Evolutionary conservation across 2,329 filamentous ascomycete species (phyloP), one percentile per base, ranked within the genome.

Genomic region (Claviceps arundinis): DNA sequence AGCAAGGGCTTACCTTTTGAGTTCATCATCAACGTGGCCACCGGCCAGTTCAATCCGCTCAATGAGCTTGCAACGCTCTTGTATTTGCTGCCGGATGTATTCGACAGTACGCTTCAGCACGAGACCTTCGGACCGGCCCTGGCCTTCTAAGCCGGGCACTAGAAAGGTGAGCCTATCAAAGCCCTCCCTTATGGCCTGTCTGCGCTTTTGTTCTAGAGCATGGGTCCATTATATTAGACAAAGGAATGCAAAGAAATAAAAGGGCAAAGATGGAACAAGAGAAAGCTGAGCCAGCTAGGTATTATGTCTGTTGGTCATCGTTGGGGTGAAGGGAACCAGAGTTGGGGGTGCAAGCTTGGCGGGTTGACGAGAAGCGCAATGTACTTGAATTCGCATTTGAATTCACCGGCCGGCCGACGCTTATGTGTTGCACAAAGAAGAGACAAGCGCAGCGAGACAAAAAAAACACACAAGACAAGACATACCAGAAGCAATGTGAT

Each of bases 111-210:
- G 77, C 56, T 82, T 80, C 22, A 95, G 73, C n/a, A 95, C 88
- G 17, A 89, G 74, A 30, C 87, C 87, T 66, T 95, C 89, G 57
- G 87, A 93, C 46, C 89, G 81, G 1, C 86, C 89, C 62, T 90
- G 85, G 1, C 89, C 89, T 60, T 87, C 79, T 50, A 94, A 75
- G 0, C 87, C 88, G 0, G 89, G 89, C 1, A 95, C 87, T 37
- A 94, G 75, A 50, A 83, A 79, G 16, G 87, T 87, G 26, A 95
- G 76, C 37, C 82, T 78, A 65, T 95, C 88, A 65, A 94, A 95
- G 52, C 86, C 87, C 54, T 87, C 82, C 47, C 89, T 78, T 58
- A 95, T 95, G 14, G 85, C 86, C 54, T 72, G 65, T 34, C 72
- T 64, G 40, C 72, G 65, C 57, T 75, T 72, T 58, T 73, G 65